A percentile compares a stretch with the other conserved stretches of the same genome.
Evolutionary conservation across 2,329 filamentous ascomycete genomes (phyloP).

Genomic region (Aspergillus sp.): DNA sequence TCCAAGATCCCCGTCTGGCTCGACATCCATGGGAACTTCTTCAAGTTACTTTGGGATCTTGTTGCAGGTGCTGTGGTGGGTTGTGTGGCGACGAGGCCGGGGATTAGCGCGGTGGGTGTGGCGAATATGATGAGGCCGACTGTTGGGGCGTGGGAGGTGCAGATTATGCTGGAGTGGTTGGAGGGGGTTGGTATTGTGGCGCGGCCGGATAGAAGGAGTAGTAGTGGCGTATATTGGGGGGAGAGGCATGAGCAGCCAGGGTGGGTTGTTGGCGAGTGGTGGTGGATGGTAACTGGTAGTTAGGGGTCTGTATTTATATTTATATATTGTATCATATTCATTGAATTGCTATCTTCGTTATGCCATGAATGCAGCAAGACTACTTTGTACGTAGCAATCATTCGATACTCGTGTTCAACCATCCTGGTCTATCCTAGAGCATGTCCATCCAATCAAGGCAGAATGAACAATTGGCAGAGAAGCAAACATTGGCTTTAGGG

Average conservation of each 20-base stretch:
- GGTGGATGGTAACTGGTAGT: slow-evolving; percentile 33
- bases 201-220: slow-evolving; percentile 2
- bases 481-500: too few relatives aligned
- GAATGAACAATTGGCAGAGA: too few relatives aligned
- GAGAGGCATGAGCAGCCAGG: slow-evolving; percentile 9
- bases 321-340: neutral
- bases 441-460: too few relatives aligned
- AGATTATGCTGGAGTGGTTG: slow-evolving; percentile 37
- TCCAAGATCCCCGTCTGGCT: slow-evolving; percentile 42
- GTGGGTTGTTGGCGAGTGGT: slow-evolving; percentile 34
- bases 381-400: too few relatives aligned
- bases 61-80: slow-evolving; percentile 37
- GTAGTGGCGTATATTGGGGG: neutral
- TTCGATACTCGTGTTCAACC: too few relatives aligned
- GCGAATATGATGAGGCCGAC: slow-evolving; percentile 31
- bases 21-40: slow-evolving; percentile 39
- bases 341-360: neutral
- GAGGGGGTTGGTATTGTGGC: slow-evolving; percentile 17
- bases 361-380: neutral
- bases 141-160: slow-evolving; percentile 38
- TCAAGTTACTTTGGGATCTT: slow-evolving; percentile 36
- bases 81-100: slow-evolving; percentile 36
- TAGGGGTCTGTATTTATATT: neutral
- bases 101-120: slow-evolving; percentile 30
- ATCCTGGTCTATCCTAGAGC: too few relatives aligned